Percentiles rank a stretch among this genome's conserved stretches.
phyloP scores from a whole-genome alignment of 306 rosid species.

The Vigna hirtella region DNA sequence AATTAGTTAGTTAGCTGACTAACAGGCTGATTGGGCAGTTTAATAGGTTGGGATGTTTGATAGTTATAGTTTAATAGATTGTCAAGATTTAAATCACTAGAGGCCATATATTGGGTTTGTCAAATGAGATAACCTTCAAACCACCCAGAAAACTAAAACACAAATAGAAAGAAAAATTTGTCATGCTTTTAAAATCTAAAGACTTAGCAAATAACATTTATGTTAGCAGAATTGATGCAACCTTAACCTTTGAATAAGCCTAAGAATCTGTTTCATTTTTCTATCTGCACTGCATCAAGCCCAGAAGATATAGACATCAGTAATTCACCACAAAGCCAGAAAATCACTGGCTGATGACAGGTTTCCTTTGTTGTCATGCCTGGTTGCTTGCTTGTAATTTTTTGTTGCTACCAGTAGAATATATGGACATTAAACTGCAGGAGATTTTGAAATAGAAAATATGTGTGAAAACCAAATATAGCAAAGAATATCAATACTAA shows the following conservation, averaged over 20 bases:
- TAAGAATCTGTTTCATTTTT: slow-evolving; percentile 1
- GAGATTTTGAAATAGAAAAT: slow-evolving; percentile 28
- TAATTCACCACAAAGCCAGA: not conserved
- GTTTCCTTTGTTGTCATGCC: slow-evolving; percentile 18
- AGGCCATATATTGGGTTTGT: slow-evolving; percentile 16
- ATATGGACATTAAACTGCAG: slow-evolving; percentile 12
- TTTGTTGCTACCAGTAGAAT: slow-evolving; percentile 20
- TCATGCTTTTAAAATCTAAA: not conserved
- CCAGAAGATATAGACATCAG: slow-evolving; percentile 3
- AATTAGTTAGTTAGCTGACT: slow-evolving; percentile 3
- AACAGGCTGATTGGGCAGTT: not conserved
- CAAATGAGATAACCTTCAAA: slow-evolving; percentile 28
- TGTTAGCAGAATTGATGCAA: slow-evolving; percentile 1
- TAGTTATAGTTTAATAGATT: not conserved
- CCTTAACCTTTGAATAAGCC: slow-evolving; percentile 14
- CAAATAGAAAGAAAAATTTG: slow-evolving; percentile 7
- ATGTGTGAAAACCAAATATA: not conserved
- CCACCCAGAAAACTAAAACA: not conserved
- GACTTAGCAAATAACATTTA: slow-evolving; percentile 6
- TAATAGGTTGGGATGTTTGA: slow-evolving; percentile 22
- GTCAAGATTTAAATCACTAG: not conserved
- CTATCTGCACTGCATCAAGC: slow-evolving; percentile 6
- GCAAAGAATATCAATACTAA: not conserved
- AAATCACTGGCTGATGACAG: slow-evolving; percentile 1
- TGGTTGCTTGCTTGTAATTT: slow-evolving; percentile 14